Conservation (phyloP, 805 yeast species). For the Candida railenensis region DNA sequence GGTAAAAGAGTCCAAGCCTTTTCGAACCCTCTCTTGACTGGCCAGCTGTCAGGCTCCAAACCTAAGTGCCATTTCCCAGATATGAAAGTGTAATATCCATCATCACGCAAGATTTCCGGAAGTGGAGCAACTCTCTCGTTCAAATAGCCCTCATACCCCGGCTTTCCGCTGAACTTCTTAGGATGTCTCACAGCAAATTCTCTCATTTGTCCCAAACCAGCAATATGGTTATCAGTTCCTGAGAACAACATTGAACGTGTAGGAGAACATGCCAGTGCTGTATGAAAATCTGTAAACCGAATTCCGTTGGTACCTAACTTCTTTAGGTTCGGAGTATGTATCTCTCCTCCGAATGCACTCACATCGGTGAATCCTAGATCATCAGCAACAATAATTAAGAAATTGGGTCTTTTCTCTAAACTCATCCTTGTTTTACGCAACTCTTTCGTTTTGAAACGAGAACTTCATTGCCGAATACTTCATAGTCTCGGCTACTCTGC, state of each 20-base stretch:
- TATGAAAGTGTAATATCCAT: constrained; percentile 49
- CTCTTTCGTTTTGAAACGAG: no score
- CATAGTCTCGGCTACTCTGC: no score
- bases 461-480: no score
- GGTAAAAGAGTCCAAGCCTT: constrained; percentile 49
- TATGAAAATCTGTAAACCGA: constrained; percentile 57
- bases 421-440: no score
- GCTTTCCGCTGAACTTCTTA: constrained; percentile 40
- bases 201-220: constrained; percentile 59
- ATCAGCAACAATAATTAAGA: constrained; percentile 57
- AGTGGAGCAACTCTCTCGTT: constrained; percentile 52
- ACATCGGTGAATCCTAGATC: constrained; percentile 61
- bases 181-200: constrained; percentile 42
- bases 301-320: constrained; percentile 45
- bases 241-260: constrained; percentile 60
- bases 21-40: constrained; percentile 49
- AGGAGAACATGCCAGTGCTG: constrained; percentile 66
- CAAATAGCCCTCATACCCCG: constrained; percentile 57
- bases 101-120: constrained; percentile 49
- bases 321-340: constrained; percentile 53
- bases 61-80: constrained; percentile 71
- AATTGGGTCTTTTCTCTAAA: constrained; percentile 39
- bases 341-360: constrained; percentile 56
- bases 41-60: constrained; percentile 46
- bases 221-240: constrained; percentile 63